These are phyloP conservation scores for Colletotrichum plurivorum DNA, from an alignment of 2,329 filamentous ascomycete genomes.

Conservation along the genomic window DNA sequence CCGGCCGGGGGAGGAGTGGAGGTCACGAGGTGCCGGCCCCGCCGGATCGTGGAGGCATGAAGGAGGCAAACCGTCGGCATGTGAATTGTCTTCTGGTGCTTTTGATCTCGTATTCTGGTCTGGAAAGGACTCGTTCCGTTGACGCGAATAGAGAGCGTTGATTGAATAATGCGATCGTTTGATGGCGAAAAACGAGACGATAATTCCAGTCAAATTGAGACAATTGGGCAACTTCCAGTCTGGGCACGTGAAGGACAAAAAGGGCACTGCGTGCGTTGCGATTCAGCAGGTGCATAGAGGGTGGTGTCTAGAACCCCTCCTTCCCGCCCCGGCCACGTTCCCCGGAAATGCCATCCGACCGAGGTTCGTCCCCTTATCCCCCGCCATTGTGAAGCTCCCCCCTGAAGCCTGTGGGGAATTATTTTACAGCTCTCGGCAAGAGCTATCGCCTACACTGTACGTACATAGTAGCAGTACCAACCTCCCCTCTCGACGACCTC, in stretches of 20 bases:
- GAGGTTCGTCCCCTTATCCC: slow-evolving; percentile 28
- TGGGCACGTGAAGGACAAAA: too few species aligned
- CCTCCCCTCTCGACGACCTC: not conserved
- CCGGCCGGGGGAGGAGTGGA: not conserved
- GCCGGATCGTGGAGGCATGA: too few species aligned
- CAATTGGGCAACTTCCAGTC: too few species aligned
- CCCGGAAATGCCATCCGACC: slow-evolving; percentile 31
- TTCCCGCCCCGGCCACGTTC: not conserved
- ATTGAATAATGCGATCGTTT: too few species aligned
- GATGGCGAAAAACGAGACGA: too few species aligned
- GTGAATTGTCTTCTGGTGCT: slow-evolving; percentile 5
- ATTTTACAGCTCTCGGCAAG: slow-evolving; percentile 12
- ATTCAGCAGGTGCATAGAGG: accelerated
- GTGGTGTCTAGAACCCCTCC: not conserved
- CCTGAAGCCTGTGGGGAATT: slow-evolving; percentile 6
- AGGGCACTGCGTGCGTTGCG: not conserved
- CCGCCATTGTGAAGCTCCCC: slow-evolving; percentile 4
- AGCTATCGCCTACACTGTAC: too few species aligned
- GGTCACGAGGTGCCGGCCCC: slow-evolving; percentile 3
- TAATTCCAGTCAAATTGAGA: too few species aligned
- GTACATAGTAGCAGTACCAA: not conserved
- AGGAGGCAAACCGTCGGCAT: not conserved
- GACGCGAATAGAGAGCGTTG: too few species aligned
- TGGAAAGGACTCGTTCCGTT: too few species aligned
- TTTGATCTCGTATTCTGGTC: not conserved